Base-by-base conservation (phyloP, 768 basidiomycete genomes). In the Trametes cubensis region DNA sequence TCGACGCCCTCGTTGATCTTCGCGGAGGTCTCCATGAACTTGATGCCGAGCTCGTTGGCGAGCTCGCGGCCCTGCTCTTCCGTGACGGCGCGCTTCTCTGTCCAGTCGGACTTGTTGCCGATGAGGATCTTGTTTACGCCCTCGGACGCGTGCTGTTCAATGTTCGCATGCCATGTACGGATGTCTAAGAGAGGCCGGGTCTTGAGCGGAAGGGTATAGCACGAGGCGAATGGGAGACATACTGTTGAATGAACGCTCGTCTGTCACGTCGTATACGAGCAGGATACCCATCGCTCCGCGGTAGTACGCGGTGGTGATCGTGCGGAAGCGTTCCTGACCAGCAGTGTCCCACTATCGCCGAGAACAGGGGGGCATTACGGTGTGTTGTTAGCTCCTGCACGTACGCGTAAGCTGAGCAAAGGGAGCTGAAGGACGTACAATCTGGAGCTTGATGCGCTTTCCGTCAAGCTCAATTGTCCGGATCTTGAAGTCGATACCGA, bases 401-500 rank as follows among this genome's bases (percentile, higher is more conserved):
- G 20, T 30, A 49, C 20, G 23, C 8, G 25, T 23, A 2, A 28
- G 4, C 30, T 3, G 18, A 30, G 17, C 2, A 14, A 4, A 20
- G 26, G 3, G 40, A 30, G 14, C 44, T 23, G 10, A 26, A 17
- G 14, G 6, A 83, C 92, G 67, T 66, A 96, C 95, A 74, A 98
- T 98, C 77, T 98, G 96, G n/a, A 98, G 84, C 78, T 98, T 98
- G 75, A 98, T 95, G 47, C 93, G 87, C 80, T 98, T 98, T 42
- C 96, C 96, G 69, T 98, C 96, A 52, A 98, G 84, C 75, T 98
- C 95, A 74, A 98, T 98, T 54, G 95, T 98, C 38, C 96, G 88
- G 77, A 98, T 98, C 88, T 95, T 96, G 84, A 97, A 97, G 85
- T 97, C 95, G 68, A 98, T 95, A 61, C 96, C 97, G 75, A 99